Evolutionary conservation across 2,329 filamentous ascomycete genomes (phyloP), one percentile per base, ranked within the genome.

Genomic region (Epichloe aotearoae): DNA sequence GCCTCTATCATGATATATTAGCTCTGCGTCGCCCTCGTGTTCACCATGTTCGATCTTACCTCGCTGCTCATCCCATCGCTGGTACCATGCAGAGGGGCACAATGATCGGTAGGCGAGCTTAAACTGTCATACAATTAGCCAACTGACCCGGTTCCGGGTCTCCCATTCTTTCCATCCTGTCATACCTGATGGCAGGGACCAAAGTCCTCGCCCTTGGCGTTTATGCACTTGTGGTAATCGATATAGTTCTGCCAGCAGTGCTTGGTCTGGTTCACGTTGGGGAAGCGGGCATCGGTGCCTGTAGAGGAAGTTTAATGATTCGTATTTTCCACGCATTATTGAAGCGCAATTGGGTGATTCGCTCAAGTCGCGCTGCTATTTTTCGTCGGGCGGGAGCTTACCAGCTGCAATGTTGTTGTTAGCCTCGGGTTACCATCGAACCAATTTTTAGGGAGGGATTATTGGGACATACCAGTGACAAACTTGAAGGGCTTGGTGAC

Each of bases 211-310:
- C 91, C 91, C 82, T 97, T 97, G 74, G 90, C 91, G 69, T 84
- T 77, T 73, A 96, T 89, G 79, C 93, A 98, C 82, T 98, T 98
- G 84, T 98, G 88, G 81, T 98, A 97, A 74, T 98, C 93, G 77
- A 98, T 93, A 76, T 98, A 98, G 82, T 98, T 98, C 73, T 98
- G 94, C 93, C 93, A 98, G 88, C 93, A 98, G 83, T 98, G 90
- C 86, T 96, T 96, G 75, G 90, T 86, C 77, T 93, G 88, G 79
- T 98, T 98, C 79, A 83, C 77, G 80, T 98, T 95, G 67, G 93
- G 93, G 78, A 97, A 98, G 72, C 93, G 91, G 73, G 93, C 93
- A 71, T 98, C 93, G 77, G 94, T 95, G 79, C 93, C 93, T 96
- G 55, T 46, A 49, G 52, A 50, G 50, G 39, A 41, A 19, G 7